Conservation (phyloP, 768 basidiomycete genomes). For the Sporobolomyces pararoseus region DNA sequence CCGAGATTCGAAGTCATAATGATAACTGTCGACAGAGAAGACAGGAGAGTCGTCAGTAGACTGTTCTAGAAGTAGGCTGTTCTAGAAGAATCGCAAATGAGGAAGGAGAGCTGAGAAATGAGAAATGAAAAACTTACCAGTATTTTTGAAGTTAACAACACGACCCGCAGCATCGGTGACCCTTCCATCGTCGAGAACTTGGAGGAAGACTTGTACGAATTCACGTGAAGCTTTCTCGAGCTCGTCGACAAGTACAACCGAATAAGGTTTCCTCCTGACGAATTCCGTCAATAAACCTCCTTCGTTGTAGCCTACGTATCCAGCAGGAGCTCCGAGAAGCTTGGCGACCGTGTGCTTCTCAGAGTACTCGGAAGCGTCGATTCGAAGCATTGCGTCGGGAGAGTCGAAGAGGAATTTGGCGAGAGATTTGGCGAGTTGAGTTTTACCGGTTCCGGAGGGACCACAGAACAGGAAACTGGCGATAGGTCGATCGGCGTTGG, state of each 20-base stretch:
- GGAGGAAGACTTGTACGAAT: conserved; percentile 52
- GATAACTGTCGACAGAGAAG: conserved; percentile 24
- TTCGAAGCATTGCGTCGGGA: conserved; percentile 95
- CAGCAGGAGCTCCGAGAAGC: conserved; percentile 86
- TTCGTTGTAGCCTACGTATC: conserved; percentile 75
- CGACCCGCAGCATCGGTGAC: conserved; percentile 53
- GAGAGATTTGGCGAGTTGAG: conserved; percentile 81
- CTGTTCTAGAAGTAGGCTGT: too few species aligned
- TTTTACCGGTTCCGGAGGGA: conserved; percentile 82
- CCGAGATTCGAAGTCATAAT: conserved; percentile 51
- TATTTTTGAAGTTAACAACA: conserved; percentile 51
- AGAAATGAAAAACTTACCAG: not conserved
- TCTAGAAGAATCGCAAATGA: too few species aligned
- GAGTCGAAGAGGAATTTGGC: conserved; percentile 86
- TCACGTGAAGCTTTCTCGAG: conserved; percentile 53
- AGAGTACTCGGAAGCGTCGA: conserved; percentile 73
- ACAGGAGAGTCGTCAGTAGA: not conserved
- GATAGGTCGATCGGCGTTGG: conserved; percentile 81
- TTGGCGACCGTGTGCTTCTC: conserved; percentile 87
- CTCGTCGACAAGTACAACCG: conserved; percentile 23
- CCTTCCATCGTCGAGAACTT: conserved; percentile 53
- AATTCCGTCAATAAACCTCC: conserved; percentile 58
- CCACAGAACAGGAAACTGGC: conserved; percentile 90
- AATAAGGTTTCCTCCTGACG: conserved; percentile 40
- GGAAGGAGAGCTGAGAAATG: not conserved